These are phyloP conservation scores for Chytriomyces confervae DNA, from an alignment of 192 early-diverging fungal genomes.

Conservation along the genomic window DNA sequence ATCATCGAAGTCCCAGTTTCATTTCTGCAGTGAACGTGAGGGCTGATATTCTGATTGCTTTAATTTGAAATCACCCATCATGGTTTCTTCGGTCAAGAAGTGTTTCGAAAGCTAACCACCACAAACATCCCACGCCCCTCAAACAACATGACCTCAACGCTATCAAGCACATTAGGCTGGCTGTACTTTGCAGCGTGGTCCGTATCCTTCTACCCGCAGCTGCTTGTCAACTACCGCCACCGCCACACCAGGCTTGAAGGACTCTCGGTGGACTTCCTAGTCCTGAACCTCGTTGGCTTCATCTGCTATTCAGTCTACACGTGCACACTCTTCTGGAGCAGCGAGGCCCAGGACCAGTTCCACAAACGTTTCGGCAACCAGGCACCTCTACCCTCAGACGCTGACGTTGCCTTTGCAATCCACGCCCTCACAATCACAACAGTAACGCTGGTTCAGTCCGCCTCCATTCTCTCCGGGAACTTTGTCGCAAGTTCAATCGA, in stretches of 20 bases:
- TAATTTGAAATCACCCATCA: too few relatives aligned
- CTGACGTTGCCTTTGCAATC: conserved; percentile 88
- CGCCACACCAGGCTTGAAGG: conserved; percentile 77
- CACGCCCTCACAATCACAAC: conserved; percentile 70
- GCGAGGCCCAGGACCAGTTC: conserved; percentile 73
- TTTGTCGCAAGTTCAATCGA: neutral
- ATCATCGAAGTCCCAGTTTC: too few relatives aligned
- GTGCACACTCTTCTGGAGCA: conserved; percentile 73
- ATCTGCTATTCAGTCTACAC: conserved; percentile 84
- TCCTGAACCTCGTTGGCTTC: conserved; percentile 88
- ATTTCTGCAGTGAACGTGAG: too few relatives aligned
- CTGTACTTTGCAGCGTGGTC: conserved; percentile 87
- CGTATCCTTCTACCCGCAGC: conserved; percentile 87
- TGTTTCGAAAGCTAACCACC: too few relatives aligned
- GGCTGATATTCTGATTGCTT: too few relatives aligned
- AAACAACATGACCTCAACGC: neutral
- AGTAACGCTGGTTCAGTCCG: conserved; percentile 37
- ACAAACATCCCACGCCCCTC: too few relatives aligned
- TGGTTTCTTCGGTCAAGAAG: too few relatives aligned
- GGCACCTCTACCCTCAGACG: conserved; percentile 72
- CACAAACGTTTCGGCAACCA: conserved; percentile 64
- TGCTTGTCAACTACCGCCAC: conserved; percentile 75
- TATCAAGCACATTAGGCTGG: conserved; percentile 33
- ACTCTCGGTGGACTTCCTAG: conserved; percentile 88
- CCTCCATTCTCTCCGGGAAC: conserved; percentile 18